Base-by-base conservation (phyloP, 768 basidiomycete species). In the Hebeloma cylindrosporum region DNA sequence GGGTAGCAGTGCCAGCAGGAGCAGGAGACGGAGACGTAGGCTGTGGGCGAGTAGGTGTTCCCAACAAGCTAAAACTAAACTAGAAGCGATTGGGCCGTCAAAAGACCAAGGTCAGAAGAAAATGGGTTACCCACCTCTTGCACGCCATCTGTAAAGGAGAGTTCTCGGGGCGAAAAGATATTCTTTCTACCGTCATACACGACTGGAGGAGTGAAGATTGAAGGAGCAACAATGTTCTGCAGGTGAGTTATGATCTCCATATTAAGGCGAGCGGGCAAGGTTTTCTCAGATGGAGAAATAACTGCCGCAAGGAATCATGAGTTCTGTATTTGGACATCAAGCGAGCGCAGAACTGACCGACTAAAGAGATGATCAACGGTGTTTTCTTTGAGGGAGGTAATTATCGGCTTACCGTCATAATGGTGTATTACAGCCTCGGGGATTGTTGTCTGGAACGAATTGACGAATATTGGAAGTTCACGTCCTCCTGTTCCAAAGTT, bases 151-250 rank as follows among this genome's bases (percentile, higher is more conserved):
- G 77, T 78, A 28, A 92, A 80, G 0, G 82, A 78, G 7, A 90
- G 69, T 45, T 76, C 71, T 28, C 76, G 70, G 10, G 79, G 65
- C 17, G 83, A 72, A 54, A 87, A 92, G 46, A 75, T 61, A 50
- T 90, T 91, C 63, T 89, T 91, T 30, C 85, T 73, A 0, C 88
- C 88, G 46, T 91, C 89, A 48, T 89, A 91, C 2, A 79, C 88
- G 13, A 74, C 83, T 10, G 73, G 78, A 7, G 85, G 87, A 2
- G 78, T 86, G 58, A 92, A 92, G 16, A 86, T 68, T n/a, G 75
- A 64, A 0, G 79, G 80, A 1, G 80, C 78, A 3, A 76, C 70
- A 0, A 66, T 60, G 3, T 66, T 69, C 59, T 92, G 90, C 10
- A 92, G 61, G 11, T 68, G 68, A 10, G 73, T 71, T 36, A 92